Evolutionary conservation across 805 yeast species (phyloP), one percentile per base, ranked within the genome.

Genomic region (Saccharomycopsis sp.): DNA sequence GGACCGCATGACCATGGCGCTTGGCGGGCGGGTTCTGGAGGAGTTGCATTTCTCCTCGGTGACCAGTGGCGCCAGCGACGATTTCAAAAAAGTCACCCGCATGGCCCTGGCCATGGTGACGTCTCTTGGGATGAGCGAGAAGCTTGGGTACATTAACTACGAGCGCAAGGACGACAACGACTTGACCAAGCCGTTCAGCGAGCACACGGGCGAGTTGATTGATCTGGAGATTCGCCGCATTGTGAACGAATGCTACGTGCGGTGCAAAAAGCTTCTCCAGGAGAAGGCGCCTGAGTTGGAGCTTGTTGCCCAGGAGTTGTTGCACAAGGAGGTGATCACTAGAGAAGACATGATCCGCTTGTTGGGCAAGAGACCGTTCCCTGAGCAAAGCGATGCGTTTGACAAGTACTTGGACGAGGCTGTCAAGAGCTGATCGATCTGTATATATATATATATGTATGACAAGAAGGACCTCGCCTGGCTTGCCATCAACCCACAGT

Each of bases 11-110:
- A 77, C 82, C n/a, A 88, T 88, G 89, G 79, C 95, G 0, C 63
- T 88, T 25, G 96, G 95, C 45, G 96, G 96, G 7, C 69, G 96
- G 53, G 94, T 85, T 3, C 76, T 88, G 44, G 96, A 88, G 62
- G 96, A 88, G 61, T 57, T 88, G 30, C 89, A 87, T 59, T 88
- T 87, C 58, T 73, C 73, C 32, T 73, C 87, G 1, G 95, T 88
- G 4, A 88, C 96, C 2, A 77, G 87, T 48, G 96, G 96, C 45
- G 96, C 94, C 0, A 75, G 81, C 33, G 95, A 87, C 58, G 96
- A 88, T 60, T 87, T 88, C 67, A 84, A 85, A 60, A 85, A 88
- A 56, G 84, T 87, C 29, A 87, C 96, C 1, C 76, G 73, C 50
- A 80, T 88, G 73, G 96, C 96, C 3, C 80, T 76, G 51, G 76